Conservation (phyloP, 2,329 filamentous ascomycete genomes). For the Beauveria sp. region DNA sequence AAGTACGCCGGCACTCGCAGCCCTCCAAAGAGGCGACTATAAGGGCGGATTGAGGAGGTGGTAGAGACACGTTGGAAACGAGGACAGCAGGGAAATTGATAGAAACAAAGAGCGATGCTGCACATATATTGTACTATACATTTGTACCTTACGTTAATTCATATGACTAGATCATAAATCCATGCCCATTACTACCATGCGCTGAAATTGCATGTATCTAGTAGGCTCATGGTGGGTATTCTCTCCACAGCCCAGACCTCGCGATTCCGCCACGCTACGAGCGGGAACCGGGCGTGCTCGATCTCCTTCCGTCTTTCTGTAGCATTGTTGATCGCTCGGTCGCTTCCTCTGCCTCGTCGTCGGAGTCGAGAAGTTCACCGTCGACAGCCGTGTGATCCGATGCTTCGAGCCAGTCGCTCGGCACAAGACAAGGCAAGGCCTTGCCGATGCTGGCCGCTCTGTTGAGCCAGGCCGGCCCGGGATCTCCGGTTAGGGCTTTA, state of each 20-base stretch:
- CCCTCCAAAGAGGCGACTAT: slow-evolving; percentile 72
- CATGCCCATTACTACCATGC: background rate
- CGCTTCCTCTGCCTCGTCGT: slow-evolving; percentile 38
- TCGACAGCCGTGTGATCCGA: slow-evolving; percentile 69
- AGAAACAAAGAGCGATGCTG: background rate
- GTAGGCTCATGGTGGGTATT: background rate
- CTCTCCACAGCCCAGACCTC: background rate
- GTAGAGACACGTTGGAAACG: background rate
- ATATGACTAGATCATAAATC: background rate
- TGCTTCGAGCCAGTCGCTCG: slow-evolving; percentile 72
- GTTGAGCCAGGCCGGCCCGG: slow-evolving; percentile 71
- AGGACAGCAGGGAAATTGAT: background rate
- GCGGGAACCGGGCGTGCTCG: background rate
- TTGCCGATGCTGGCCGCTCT: slow-evolving; percentile 77
- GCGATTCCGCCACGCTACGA: background rate
- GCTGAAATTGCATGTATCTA: background rate
- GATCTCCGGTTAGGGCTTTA: slow-evolving; percentile 60
- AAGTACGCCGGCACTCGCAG: slow-evolving; percentile 96
- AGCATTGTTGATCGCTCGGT: slow-evolving; percentile 40
- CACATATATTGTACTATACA: slow-evolving; percentile 8
- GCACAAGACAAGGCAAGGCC: slow-evolving; percentile 74
- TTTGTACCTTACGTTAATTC: slow-evolving; percentile 4
- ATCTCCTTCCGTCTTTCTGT: slow-evolving; percentile 23
- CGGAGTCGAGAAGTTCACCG: slow-evolving; percentile 57
- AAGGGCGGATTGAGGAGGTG: slow-evolving; percentile 14